These are phyloP conservation scores for Aciculosporium take DNA, from an alignment of 2,329 filamentous ascomycete species.

Conservation along the genomic window DNA sequence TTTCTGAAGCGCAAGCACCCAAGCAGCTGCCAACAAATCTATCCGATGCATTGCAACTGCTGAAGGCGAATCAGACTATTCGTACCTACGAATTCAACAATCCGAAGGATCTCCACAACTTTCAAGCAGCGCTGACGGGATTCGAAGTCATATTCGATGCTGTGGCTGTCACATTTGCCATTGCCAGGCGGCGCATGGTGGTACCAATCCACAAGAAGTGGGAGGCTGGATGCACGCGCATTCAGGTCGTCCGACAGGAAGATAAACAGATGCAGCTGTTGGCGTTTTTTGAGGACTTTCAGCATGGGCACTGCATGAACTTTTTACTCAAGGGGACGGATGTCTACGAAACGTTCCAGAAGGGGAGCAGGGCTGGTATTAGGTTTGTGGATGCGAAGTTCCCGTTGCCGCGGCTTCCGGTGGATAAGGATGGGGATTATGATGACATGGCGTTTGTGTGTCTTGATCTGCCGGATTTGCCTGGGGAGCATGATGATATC, in stretches of 20 bases:
- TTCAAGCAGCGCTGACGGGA: conserved; percentile 67
- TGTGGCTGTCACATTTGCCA: conserved; percentile 60
- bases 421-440: conserved; percentile 34
- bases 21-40: conserved; percentile 50
- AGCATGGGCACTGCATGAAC: conserved; percentile 76
- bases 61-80: conserved; percentile 47
- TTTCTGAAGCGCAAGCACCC: conserved; percentile 52
- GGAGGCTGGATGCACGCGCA: conserved; percentile 66
- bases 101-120: conserved; percentile 57
- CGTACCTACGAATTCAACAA: conserved; percentile 57
- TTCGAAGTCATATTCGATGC: conserved; percentile 64
- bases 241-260: conserved; percentile 60
- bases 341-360: conserved; percentile 56
- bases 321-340: conserved; percentile 77
- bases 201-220: conserved; percentile 90
- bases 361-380: conserved; percentile 53
- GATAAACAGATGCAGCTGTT: conserved; percentile 65
- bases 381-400: conserved; percentile 86
- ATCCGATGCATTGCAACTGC: conserved; percentile 44
- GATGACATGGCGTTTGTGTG: conserved; percentile 64
- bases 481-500: conserved; percentile 87
- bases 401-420: conserved; percentile 52
- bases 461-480: conserved; percentile 75
- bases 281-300: conserved; percentile 80
- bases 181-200: conserved; percentile 74